Percentiles rank a stretch among this genome's conserved stretches.
These are phyloP conservation scores for Trichoderma oligosporum DNA, from an alignment of 2,329 filamentous ascomycete genomes.

Conservation along the genomic window DNA sequence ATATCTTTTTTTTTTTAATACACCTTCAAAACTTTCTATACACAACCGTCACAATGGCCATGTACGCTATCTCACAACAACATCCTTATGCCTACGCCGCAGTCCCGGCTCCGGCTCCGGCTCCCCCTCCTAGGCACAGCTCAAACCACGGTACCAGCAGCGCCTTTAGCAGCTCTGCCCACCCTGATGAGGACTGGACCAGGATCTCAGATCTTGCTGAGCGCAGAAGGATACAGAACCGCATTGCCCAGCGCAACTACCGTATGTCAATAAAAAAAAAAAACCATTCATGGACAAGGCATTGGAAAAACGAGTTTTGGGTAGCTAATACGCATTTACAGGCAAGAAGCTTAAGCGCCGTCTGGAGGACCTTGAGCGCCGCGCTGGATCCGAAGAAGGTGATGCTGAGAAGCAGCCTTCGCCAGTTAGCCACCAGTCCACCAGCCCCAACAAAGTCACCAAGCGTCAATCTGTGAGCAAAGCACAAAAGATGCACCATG, in stretches of 20 bases:
- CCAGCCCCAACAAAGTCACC: slow-evolving; percentile 41
- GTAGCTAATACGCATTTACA: slow-evolving; percentile 35
- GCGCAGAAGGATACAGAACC: slow-evolving; percentile 90
- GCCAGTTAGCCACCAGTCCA: slow-evolving; percentile 30
- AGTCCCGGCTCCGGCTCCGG: slow-evolving; percentile 20
- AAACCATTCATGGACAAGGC: too few relatives aligned
- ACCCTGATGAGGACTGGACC: slow-evolving; percentile 97
- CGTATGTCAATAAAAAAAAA: too few relatives aligned
- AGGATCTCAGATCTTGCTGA: slow-evolving; percentile 97
- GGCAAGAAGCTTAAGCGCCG: slow-evolving; percentile 92
- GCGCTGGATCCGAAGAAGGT: slow-evolving; percentile 59
- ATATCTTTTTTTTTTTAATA: neutral
- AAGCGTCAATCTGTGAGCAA: slow-evolving; percentile 36
- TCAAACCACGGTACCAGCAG: slow-evolving; percentile 77
- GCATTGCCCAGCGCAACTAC: slow-evolving; percentile 96
- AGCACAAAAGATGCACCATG: slow-evolving; percentile 30
- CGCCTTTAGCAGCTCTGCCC: slow-evolving; percentile 90
- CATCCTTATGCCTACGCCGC: slow-evolving; percentile 33
- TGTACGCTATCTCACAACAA: slow-evolving; percentile 37
- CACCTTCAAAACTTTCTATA: too few relatives aligned
- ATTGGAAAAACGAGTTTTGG: neutral
- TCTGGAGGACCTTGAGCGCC: slow-evolving; percentile 77
- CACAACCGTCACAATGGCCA: slow-evolving; percentile 33
- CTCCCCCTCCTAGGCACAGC: slow-evolving; percentile 60
- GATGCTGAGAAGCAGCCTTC: slow-evolving; percentile 38